Evolutionary conservation across 2,329 filamentous ascomycete species (phyloP), one percentile per base, ranked within the genome.

Genomic region (Cadophora luteo-olivacea): DNA sequence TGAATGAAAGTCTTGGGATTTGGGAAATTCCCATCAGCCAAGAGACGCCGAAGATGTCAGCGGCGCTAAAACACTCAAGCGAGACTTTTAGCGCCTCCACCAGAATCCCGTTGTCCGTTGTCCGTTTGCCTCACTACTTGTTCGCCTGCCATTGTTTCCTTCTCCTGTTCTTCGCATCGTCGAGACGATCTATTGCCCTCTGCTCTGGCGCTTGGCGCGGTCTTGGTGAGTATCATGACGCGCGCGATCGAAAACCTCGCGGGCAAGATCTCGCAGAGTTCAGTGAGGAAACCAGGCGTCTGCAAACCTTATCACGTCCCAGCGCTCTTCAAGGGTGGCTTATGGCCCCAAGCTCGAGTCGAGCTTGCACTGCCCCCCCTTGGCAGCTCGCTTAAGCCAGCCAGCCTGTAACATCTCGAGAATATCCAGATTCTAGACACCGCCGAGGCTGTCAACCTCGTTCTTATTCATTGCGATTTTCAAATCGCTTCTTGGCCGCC

Each of bases 401-500:
- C 45, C 19, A 62, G n/a, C 41, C 60, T 51, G 60, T 62, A 49
- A 48, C 4, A 51, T 22, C 45, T 22, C 45, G 45, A 45, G 41
- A 45, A 45, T 45, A 45, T 51, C 60, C 24, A 51, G 41, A 62
- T 33, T 62, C 45, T 62, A 51, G 60, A 33, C 60, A 49, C 48
- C 32, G 61, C 49, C 49, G 48, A 54, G 48, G 61, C 61, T 64
- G 61, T 64, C 49, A 64, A 64, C 48, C 61, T 64, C 61, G 61
- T 41, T 41, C 32, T 38, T 32, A 19, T 64, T 36, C 32, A 64
- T 48, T 62, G 60, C 41, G 16, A 51, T 62, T 62, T 33, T 49
- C 24, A 51, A 29, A 32, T 49, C 25, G 60, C 38, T 51, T 29
- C 60, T 62, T 62, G 60, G 60, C 58, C 36, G 8, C 41, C 54